Evolutionary conservation across 1,284 basidiomycete genomes (phyloP).

Genomic region (Ustilago lituana): DNA sequence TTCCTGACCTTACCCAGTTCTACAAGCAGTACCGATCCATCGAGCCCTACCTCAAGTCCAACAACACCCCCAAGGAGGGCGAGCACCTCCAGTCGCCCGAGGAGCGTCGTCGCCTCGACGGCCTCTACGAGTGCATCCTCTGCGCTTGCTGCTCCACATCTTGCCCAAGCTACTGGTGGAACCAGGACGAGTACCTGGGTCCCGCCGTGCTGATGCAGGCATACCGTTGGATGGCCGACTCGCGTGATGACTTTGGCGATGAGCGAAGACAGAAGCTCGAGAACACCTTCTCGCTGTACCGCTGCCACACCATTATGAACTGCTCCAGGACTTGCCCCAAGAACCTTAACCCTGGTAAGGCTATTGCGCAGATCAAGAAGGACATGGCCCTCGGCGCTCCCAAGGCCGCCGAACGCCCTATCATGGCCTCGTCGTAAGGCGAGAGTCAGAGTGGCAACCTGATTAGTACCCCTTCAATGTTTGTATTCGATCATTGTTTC

Average conservation of each 20-base stretch:
- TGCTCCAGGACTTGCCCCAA: constrained; percentile 94
- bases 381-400: constrained; percentile 65
- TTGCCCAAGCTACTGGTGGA: constrained; percentile 96
- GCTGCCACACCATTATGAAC: constrained; percentile 87
- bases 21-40: constrained; percentile 99
- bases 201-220: constrained; percentile 89
- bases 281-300: constrained; percentile 91
- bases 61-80: constrained; percentile 68
- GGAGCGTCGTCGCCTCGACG: constrained; percentile 94
- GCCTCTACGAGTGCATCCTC: constrained; percentile 81
- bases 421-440: constrained; percentile 52
- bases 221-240: constrained; percentile 96
- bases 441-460: not conserved
- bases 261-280: constrained; percentile 90
- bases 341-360: constrained; percentile 77
- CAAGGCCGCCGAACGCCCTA: constrained; percentile 52
- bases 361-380: constrained; percentile 66
- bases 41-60: constrained; percentile 71
- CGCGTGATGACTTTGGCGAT: constrained; percentile 81
- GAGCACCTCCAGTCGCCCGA: constrained; percentile 90
- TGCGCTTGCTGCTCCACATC: constrained; percentile 85
- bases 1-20: constrained; percentile 85
- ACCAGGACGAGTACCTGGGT: constrained; percentile 97
- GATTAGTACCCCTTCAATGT: not conserved
- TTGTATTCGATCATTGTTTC: constrained; percentile 4